Conservation (phyloP, 495 filamentous ascomycete genomes). For the Stereocaulon alpinum region DNA sequence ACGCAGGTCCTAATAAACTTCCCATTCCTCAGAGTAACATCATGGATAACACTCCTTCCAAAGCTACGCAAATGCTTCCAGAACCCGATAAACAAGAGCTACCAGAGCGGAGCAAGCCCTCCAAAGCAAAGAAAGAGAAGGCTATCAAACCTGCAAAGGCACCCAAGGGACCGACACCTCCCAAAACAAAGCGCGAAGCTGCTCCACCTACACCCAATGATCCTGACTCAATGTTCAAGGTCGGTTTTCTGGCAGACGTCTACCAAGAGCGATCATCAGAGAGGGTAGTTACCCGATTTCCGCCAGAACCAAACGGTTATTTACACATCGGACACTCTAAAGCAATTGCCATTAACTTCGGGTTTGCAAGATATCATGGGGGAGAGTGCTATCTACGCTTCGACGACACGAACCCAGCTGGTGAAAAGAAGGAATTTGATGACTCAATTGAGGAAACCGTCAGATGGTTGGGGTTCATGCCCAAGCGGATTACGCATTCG, state of each 20-base stretch:
- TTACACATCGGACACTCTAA: constrained; percentile 90
- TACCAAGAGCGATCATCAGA: constrained; percentile 64
- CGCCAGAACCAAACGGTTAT: constrained; percentile 71
- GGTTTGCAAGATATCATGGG: constrained; percentile 77
- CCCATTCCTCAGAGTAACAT: too few species aligned
- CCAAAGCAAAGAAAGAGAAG: constrained; percentile 20
- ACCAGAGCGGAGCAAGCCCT: constrained; percentile 14
- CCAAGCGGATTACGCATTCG: constrained; percentile 66
- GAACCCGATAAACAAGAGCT: not conserved
- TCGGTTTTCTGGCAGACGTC: constrained; percentile 71
- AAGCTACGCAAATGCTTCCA: not conserved
- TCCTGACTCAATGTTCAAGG: constrained; percentile 68
- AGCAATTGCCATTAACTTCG: constrained; percentile 96
- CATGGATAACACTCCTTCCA: not conserved
- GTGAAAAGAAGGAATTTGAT: constrained; percentile 72
- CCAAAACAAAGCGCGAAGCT: constrained; percentile 13
- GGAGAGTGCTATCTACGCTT: constrained; percentile 62
- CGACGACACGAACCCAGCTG: constrained; percentile 79
- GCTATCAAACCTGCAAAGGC: constrained; percentile 10
- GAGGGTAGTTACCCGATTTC: constrained; percentile 35
- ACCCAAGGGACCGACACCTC: constrained; percentile 6
- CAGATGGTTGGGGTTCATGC: constrained; percentile 73
- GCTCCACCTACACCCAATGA: constrained; percentile 41
- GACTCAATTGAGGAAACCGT: constrained; percentile 68
- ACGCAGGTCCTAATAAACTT: too few species aligned